Conservation (phyloP, 169 alveolate genomes). For the Plasmodium vinckei region DNA sequence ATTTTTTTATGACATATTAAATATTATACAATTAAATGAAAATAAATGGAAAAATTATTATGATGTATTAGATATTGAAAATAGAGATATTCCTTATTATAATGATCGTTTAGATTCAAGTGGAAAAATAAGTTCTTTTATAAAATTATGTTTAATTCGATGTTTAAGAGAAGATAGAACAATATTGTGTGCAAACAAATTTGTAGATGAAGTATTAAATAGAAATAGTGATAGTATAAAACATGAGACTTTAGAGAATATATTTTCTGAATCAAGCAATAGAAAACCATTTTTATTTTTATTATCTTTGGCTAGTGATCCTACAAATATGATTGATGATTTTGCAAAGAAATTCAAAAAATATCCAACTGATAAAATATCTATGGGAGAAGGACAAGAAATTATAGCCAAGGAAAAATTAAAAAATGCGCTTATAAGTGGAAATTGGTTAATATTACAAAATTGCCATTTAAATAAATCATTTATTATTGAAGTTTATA, state of each 20-base stretch:
- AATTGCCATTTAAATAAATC: constrained; percentile 95
- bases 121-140: constrained; percentile 92
- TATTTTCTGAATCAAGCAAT: constrained; percentile 89
- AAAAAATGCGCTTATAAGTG: constrained; percentile 91
- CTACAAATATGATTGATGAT: constrained; percentile 94
- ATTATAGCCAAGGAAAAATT: constrained; percentile 92
- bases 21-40: constrained; percentile 90
- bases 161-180: constrained; percentile 96
- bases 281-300: constrained; percentile 93
- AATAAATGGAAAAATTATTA: constrained; percentile 91
- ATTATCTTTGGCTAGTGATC: constrained; percentile 96
- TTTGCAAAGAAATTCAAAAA: constrained; percentile 94
- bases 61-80: constrained; percentile 94
- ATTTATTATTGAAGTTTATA: constrained; percentile 93
- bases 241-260: constrained; percentile 92
- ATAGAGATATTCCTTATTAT: constrained; percentile 93
- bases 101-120: constrained; percentile 91
- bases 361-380: constrained; percentile 93
- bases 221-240: constrained; percentile 92
- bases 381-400: constrained; percentile 98
- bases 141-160: constrained; percentile 92
- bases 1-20: constrained; percentile 93
- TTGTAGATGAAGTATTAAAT: constrained; percentile 89
- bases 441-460: constrained; percentile 96
- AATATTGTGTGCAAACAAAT: constrained; percentile 91